These are phyloP conservation scores for Colletotrichum tropicicola DNA, from an alignment of 2,329 filamentous ascomycete genomes.

Conservation along the genomic window DNA sequence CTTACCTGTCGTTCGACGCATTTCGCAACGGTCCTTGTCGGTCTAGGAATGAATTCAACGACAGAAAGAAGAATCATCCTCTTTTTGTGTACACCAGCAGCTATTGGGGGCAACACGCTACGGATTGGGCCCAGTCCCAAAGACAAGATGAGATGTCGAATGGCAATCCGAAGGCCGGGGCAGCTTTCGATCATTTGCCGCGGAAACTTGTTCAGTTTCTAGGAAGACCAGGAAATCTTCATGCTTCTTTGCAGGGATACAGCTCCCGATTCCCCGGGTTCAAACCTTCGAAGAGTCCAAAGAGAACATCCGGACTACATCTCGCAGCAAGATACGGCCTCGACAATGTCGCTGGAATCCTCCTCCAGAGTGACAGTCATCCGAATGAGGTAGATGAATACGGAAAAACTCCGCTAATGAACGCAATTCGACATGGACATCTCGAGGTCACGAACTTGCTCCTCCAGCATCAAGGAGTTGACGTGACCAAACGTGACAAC, in stretches of 20 bases:
- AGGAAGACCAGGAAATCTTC: neutral
- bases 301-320: neutral
- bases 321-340: neutral
- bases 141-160: neutral
- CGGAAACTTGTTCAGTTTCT: neutral
- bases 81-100: neutral
- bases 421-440: neutral
- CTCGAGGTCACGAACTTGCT: neutral
- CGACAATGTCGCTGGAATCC: neutral
- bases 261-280: neutral
- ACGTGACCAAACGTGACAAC: neutral
- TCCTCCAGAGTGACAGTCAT: neutral
- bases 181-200: neutral
- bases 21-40: neutral
- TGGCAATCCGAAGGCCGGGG: neutral
- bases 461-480: neutral
- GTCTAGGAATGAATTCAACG: neutral
- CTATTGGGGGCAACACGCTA: neutral
- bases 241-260: neutral
- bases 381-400: neutral
- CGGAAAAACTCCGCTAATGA: neutral
- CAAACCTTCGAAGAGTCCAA: neutral
- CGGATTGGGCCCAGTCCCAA: neutral
- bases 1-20: neutral
- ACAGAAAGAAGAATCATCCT: neutral